phyloP scores from a whole-genome alignment of 208 protist species.

The Trypanosoma conorhini region DNA sequence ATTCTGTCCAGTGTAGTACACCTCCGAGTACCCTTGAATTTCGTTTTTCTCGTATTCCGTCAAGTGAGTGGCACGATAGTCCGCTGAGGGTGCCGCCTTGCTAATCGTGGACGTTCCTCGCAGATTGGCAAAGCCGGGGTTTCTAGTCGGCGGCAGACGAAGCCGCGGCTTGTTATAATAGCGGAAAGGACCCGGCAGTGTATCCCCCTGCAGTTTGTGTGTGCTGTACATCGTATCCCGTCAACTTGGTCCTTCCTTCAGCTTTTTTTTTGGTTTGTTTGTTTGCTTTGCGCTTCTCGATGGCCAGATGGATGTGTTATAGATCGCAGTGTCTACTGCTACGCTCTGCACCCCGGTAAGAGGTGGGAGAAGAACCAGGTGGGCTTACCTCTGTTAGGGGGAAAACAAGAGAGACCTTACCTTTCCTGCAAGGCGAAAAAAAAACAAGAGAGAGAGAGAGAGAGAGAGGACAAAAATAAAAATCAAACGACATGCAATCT shows the following conservation, averaged over 20 bases:
- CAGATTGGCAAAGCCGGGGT: not conserved
- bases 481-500: not conserved
- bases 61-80: slow-evolving; percentile 36
- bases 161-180: not conserved
- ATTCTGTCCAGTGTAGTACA: slow-evolving; percentile 75
- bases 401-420: not conserved
- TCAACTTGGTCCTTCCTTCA: not conserved
- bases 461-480: too few species aligned
- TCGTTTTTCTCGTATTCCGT: slow-evolving; percentile 70
- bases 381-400: not conserved
- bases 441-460: not conserved
- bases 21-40: slow-evolving; percentile 42
- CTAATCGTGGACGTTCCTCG: not conserved
- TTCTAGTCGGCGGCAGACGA: not conserved
- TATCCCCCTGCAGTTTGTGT: slow-evolving; percentile 2
- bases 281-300: not conserved
- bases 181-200: not conserved
- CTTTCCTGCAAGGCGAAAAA: not conserved
- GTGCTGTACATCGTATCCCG: slow-evolving; percentile 15
- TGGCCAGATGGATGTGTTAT: not conserved
- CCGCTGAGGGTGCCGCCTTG: not conserved
- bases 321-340: not conserved
- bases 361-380: not conserved
- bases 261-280: not conserved
- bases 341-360: not conserved